Base-by-base conservation (phyloP, 305 asterid genomes). In the Fraxinus dipetala region DNA sequence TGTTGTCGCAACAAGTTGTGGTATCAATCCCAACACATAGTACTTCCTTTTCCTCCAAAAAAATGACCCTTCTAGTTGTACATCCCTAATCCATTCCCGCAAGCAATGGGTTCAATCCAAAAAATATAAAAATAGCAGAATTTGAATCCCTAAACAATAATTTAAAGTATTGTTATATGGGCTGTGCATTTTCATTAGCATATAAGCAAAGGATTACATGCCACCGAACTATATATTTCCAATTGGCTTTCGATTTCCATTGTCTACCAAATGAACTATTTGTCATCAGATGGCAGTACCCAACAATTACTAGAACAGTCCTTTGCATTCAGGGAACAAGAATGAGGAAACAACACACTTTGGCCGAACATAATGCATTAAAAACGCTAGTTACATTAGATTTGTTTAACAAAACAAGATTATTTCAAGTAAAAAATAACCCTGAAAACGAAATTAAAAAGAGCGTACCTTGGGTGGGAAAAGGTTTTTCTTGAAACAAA, bases 381-480 rank as follows among this genome's bases (percentile, higher is more conserved):
- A 31, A 70, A 30, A 30, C 28, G 30, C 30, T 9, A 26, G 1
- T 22, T 6, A 26, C 32, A 65, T 30, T 28, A 69, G 75, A 26
- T 30, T 11, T 69, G 75, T 48, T 30, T 6, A 13, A 31, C 73
- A 67, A 31, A 13, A 31, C 38, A 70, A 69, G 22, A 28, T 63
- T 63, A 24, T 63, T 11, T 63, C 72, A 69, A 69, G 1, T 30
- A 63, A 24, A 81, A 22, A 78, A 78, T 3, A 22, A 40, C 77
- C 82, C 34, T 43, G 45, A 34, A 35, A 9, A 48, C 18, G 13
- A 72, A 72, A 48, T 67, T 2, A 13, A 34, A 82, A 82, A 80
- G 75, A 30, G 11, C 24, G 70, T 84, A 84, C 89, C 89, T 83
- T 31, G 87, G 81, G 2, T 82, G 89, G 82, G 34, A 86, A 80